Evolutionary conservation across 2,329 filamentous ascomycete genomes (phyloP).

Genomic region (Pseudogymnoascus sp.): DNA sequence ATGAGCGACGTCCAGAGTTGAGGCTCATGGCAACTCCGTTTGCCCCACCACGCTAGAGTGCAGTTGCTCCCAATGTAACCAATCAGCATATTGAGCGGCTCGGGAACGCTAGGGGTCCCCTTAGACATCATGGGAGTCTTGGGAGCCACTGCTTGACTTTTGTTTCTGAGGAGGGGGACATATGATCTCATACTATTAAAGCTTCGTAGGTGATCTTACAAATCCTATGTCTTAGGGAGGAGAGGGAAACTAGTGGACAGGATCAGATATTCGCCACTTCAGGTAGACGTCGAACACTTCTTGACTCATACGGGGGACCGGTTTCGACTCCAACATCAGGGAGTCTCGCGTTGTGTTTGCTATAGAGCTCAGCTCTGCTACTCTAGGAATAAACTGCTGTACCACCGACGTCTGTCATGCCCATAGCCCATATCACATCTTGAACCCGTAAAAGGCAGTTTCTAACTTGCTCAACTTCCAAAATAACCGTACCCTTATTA

Average conservation of each 20-base stretch:
- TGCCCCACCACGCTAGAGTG: not conserved
- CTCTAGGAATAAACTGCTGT: slow-evolving; percentile 2
- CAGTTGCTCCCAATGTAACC: slow-evolving; percentile 5
- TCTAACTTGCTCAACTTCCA: not conserved
- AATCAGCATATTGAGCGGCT: not conserved
- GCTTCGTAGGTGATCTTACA: not conserved
- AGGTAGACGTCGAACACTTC: not conserved
- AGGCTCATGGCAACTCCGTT: not conserved
- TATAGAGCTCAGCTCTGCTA: not conserved
- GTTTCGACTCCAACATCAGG: not conserved
- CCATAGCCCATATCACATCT: not conserved
- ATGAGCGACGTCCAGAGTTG: not conserved
- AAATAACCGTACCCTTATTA: not conserved
- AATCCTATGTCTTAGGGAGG: not conserved
- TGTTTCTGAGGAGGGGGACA: not conserved
- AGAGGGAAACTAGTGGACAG: too few species aligned
- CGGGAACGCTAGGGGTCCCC: not conserved
- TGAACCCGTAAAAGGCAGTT: not conserved
- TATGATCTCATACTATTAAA: not conserved
- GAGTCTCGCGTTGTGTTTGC: slow-evolving; percentile 1
- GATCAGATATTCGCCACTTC: not conserved
- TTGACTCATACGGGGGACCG: not conserved
- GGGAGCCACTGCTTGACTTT: not conserved
- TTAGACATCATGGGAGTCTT: not conserved
- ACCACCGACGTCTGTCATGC: not conserved